A percentile compares a stretch with the other conserved stretches of the same genome.
These are phyloP conservation scores for Aspergillus puulaauensis DNA, from an alignment of 2,329 filamentous ascomycete species.

Conservation along the genomic window DNA sequence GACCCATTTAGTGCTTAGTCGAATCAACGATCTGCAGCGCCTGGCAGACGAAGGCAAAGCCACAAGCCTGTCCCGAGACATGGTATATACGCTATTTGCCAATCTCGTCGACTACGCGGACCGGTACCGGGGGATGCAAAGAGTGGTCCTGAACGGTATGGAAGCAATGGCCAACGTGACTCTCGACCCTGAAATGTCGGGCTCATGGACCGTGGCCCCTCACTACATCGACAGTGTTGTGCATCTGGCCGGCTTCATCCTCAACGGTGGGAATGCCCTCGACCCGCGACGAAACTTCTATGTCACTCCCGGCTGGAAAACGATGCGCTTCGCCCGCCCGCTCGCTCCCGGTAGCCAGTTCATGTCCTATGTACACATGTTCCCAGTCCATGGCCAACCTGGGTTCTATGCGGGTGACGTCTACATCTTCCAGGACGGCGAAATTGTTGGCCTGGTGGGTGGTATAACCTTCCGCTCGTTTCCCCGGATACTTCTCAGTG, in stretches of 20 bases:
- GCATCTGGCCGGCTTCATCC: not conserved
- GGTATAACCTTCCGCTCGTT: conserved; percentile 35
- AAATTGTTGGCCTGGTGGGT: conserved; percentile 33
- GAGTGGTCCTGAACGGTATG: conserved; percentile 27
- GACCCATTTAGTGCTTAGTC: conserved; percentile 20
- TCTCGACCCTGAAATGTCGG: conserved; percentile 17
- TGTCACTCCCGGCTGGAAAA: conserved; percentile 7
- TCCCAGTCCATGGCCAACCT: conserved; percentile 23
- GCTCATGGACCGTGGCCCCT: not conserved
- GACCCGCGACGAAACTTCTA: not conserved
- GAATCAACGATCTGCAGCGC: conserved; percentile 23
- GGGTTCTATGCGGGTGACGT: conserved; percentile 36
- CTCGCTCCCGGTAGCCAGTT: conserved; percentile 26
- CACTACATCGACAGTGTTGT: not conserved
- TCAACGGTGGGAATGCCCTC: not conserved
- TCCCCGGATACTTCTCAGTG: conserved; percentile 19
- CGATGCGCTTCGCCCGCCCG: conserved; percentile 24
- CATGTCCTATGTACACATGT: conserved; percentile 31
- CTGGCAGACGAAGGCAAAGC: conserved; percentile 26
- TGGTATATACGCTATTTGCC: conserved; percentile 37
- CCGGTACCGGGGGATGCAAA: conserved; percentile 32
- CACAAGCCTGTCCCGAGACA: conserved; percentile 25
- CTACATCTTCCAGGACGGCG: conserved; percentile 34
- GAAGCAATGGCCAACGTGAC: conserved; percentile 33
- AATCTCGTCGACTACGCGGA: conserved; percentile 28